Evolutionary conservation across 192 early-diverging fungal species (phyloP), one percentile per base, ranked within the genome.

Genomic region (Dissophora globulifera): DNA sequence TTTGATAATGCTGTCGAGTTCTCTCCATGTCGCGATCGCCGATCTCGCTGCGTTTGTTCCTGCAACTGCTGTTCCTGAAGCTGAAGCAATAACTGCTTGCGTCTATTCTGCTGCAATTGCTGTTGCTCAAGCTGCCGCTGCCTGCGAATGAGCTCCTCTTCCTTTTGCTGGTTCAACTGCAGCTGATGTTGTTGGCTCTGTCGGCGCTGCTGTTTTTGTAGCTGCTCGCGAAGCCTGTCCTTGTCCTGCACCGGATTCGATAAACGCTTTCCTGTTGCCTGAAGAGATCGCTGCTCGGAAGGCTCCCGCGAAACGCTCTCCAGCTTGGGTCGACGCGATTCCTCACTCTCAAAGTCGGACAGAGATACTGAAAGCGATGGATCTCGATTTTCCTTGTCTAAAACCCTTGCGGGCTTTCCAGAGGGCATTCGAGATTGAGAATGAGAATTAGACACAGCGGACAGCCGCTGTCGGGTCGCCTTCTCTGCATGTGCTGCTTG

Each of bases 1-100:
- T 25, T 41, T n/a, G 16, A 38, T 52, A n/a, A n/a, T n/a, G n/a
- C n/a, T n/a, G n/a, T n/a, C n/a, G 26, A 27, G 27, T 9, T 12
- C 29, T 8, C 20, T n/a, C 42, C 19, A 19, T 52, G 23, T 55
- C 43, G 50, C 29, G 43, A 20, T 26, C 19, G 50, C n/a, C 19
- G 27, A 20, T 41, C 15, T 20, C 26, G 46, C 10, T 45, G 10
- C 43, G 10, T 26, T 26, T 42, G 53, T 31, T 64, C 69, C 20
- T 53, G 69, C n/a, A 50, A 26, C 22, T 61, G 67, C 2, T 70
- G 58, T 27, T 62, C 29, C 46, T 71, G 60, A 19, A 58, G 69
- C 3, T 60, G 59, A n/a, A 62, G 53, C 4, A 54, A 32, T 2
- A 60, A 49, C 25, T 54, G 50, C 16, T 69, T 58, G 3, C 49